phyloP scores from a whole-genome alignment of 2,329 filamentous ascomycete species.

The Drechslerella dactyloides region DNA sequence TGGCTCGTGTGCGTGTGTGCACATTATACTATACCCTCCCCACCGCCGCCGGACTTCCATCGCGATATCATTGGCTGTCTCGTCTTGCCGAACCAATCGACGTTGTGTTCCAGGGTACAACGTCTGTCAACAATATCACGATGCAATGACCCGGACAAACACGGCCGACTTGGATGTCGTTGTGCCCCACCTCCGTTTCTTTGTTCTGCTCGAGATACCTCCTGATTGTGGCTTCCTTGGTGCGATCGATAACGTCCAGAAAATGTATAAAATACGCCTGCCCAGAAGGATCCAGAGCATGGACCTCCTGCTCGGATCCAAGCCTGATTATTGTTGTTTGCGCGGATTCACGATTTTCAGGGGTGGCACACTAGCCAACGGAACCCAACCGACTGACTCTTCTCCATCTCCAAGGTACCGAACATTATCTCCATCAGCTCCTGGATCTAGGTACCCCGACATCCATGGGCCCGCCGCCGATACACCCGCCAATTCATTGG shows the following conservation, averaged over 20 bases:
- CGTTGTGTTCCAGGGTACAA: not conserved
- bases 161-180: not conserved
- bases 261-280: too few species aligned
- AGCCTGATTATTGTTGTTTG: not conserved
- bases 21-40: not conserved
- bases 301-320: too few species aligned
- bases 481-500: not conserved
- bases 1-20: not conserved
- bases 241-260: too few species aligned
- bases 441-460: not conserved
- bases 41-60: not conserved
- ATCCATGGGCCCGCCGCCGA: not conserved
- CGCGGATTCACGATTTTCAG: not conserved
- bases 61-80: slow-evolving; percentile 2
- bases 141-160: not conserved
- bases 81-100: not conserved
- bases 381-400: not conserved
- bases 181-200: not conserved
- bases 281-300: too few species aligned
- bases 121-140: not conserved
- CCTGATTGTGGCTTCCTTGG: too few species aligned
- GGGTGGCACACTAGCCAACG: not conserved
- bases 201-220: not conserved
- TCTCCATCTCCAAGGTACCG: not conserved
- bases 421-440: not conserved